These are phyloP conservation scores for Vanilla planifolia DNA, from an alignment of 106 monocot genomes.

Conservation along the genomic window DNA sequence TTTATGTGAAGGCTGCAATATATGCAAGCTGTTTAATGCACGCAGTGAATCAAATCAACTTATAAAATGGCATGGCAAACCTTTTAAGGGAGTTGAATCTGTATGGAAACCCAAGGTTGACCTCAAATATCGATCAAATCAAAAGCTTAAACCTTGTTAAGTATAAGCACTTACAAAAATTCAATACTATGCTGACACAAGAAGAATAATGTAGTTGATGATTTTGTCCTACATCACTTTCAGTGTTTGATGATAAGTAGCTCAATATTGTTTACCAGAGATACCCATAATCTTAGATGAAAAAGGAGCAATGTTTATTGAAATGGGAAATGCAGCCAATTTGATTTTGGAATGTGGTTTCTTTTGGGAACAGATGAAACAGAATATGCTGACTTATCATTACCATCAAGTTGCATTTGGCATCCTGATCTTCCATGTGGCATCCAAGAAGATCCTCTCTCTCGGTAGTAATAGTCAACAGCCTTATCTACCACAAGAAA, in stretches of 20 bases:
- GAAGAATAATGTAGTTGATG: background rate
- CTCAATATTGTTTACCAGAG: background rate
- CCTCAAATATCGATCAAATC: too few species aligned
- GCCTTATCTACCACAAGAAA: conserved; percentile 68
- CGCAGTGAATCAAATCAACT: too few species aligned
- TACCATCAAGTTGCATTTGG: background rate
- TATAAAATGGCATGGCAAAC: too few species aligned
- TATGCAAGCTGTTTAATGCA: too few species aligned
- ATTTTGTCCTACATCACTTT: background rate
- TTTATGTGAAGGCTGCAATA: too few species aligned
- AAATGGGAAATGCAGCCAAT: too few species aligned
- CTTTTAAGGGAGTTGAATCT: too few species aligned
- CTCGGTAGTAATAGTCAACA: background rate
- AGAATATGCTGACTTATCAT: background rate
- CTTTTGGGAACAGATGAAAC: background rate
- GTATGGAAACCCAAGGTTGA: too few species aligned
- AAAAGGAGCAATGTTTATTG: background rate
- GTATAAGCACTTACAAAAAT: too few species aligned
- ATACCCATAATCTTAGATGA: background rate
- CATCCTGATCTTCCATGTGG: background rate
- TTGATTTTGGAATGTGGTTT: background rate
- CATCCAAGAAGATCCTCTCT: conserved; percentile 1
- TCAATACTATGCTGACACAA: too few species aligned
- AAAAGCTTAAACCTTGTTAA: too few species aligned
- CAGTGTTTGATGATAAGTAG: background rate